Percentiles rank a stretch among this genome's conserved stretches.
phyloP scores from a whole-genome alignment of 1,284 basidiomycete genomes.

The Cutaneotrichosporon sp. region DNA sequence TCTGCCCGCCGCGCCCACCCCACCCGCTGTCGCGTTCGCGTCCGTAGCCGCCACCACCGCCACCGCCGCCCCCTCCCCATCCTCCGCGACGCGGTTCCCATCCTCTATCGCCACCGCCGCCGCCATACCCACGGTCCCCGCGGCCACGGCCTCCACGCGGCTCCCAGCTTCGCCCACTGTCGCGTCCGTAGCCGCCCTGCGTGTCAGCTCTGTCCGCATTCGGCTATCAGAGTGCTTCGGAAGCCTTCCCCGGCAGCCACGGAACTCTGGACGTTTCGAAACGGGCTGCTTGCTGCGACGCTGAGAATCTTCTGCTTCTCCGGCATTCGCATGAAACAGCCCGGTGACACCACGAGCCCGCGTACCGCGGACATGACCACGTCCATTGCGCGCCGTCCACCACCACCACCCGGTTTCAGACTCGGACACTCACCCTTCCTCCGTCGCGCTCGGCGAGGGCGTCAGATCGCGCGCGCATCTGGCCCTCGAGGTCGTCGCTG shows the following conservation, averaged over 20 bases:
- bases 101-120: slow-evolving; percentile 14
- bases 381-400: not conserved
- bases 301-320: not conserved
- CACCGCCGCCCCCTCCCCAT: slow-evolving; percentile 13
- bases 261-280: not conserved
- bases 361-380: not conserved
- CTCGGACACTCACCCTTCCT: slow-evolving; percentile 10
- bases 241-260: not conserved
- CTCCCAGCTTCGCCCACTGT: slow-evolving; percentile 16
- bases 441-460: slow-evolving; percentile 10
- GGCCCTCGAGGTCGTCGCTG: slow-evolving; percentile 15
- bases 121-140: slow-evolving; percentile 9
- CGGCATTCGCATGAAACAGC: not conserved
- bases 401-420: not conserved
- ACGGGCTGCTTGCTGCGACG: too few species aligned
- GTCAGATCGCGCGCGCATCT: slow-evolving; percentile 25
- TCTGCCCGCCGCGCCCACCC: slow-evolving; percentile 8
- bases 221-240: not conserved
- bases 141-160: slow-evolving; percentile 13
- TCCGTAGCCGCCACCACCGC: slow-evolving; percentile 11
- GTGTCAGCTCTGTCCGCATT: not conserved
- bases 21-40: slow-evolving; percentile 23
- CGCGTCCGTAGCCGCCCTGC: not conserved
- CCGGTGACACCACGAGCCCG: not conserved
- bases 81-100: slow-evolving; percentile 10